Evolutionary conservation across 768 basidiomycete genomes (phyloP).

Genomic region (Suillus cothurnatus): DNA sequence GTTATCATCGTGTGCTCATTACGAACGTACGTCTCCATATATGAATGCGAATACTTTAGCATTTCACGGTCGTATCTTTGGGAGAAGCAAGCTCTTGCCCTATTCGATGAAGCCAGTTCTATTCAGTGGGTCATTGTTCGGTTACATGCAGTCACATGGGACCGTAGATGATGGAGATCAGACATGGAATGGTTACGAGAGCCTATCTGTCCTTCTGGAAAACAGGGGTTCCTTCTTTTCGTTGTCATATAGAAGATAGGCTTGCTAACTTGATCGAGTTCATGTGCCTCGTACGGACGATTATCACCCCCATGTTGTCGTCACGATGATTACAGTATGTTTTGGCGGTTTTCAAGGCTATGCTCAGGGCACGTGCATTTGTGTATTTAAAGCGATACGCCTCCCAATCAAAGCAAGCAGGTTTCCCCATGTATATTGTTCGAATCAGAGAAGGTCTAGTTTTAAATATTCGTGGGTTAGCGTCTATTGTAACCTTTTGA

Average conservation of each 20-base stretch:
- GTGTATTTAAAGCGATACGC: not conserved
- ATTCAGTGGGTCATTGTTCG: too few relatives aligned
- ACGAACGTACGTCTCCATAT: not conserved
- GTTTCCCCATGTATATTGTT: constrained; percentile 2
- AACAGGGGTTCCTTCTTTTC: constrained; percentile 3
- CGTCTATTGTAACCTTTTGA: constrained; percentile 3
- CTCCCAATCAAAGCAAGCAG: not conserved
- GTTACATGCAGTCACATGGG: not conserved
- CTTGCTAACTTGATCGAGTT: constrained; percentile 2
- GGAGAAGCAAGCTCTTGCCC: not conserved
- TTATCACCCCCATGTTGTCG: not conserved
- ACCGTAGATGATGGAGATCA: not conserved
- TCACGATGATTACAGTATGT: not conserved
- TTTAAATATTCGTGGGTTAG: constrained; percentile 6
- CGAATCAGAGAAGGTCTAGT: constrained; percentile 1
- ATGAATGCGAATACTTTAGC: not conserved
- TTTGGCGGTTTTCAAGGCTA: not conserved
- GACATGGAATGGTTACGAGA: not conserved
- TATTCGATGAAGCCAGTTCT: not conserved
- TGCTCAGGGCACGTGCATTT: constrained; percentile 1
- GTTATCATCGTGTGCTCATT: not conserved
- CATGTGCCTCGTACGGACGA: not conserved
- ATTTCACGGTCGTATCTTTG: not conserved
- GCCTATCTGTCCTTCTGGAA: constrained; percentile 1
- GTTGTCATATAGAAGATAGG: not conserved